These are phyloP conservation scores for Nepenthes alata DNA, from an alignment of 179 eudicot species.

Conservation along the genomic window DNA sequence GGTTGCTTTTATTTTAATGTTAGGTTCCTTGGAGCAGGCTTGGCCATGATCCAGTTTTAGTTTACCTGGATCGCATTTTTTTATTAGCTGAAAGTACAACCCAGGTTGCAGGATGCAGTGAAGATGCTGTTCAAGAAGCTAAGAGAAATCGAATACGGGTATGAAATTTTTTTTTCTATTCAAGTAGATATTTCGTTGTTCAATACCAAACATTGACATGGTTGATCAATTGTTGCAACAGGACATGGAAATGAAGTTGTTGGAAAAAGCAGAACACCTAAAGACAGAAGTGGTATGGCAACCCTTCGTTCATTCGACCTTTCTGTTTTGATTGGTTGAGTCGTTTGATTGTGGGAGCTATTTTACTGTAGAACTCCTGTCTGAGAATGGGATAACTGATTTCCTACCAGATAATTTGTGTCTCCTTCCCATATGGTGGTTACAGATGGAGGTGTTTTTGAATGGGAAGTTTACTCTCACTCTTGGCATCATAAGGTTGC, in stretches of 20 bases:
- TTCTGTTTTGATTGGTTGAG: neutral
- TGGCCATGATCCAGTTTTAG: conserved; percentile 99
- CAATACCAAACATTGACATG: neutral
- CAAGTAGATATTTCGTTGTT: neutral
- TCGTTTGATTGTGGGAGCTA: neutral
- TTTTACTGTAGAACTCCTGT: neutral
- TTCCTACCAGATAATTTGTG: neutral
- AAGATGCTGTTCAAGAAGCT: conserved; percentile 77
- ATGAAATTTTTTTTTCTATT: conserved; percentile 8
- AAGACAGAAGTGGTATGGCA: conserved; percentile 69
- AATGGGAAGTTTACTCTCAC: neutral
- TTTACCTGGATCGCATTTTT: conserved; percentile 70
- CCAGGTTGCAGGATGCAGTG: conserved; percentile 77
- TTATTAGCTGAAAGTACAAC: conserved; percentile 91
- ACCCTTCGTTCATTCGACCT: neutral
- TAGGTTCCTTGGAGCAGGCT: conserved; percentile 99
- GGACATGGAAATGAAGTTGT: conserved; percentile 87
- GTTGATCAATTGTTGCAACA: conserved; percentile 15
- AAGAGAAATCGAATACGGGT: conserved; percentile 80
- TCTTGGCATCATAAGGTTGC: neutral
- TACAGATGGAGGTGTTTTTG: neutral
- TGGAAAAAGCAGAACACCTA: conserved; percentile 61
- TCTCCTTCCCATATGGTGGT: neutral
- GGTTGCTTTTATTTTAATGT: conserved; percentile 5
- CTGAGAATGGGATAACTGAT: neutral